Conservation (phyloP, 176 grass and related monocot species). For the Luzula sylvatica region DNA sequence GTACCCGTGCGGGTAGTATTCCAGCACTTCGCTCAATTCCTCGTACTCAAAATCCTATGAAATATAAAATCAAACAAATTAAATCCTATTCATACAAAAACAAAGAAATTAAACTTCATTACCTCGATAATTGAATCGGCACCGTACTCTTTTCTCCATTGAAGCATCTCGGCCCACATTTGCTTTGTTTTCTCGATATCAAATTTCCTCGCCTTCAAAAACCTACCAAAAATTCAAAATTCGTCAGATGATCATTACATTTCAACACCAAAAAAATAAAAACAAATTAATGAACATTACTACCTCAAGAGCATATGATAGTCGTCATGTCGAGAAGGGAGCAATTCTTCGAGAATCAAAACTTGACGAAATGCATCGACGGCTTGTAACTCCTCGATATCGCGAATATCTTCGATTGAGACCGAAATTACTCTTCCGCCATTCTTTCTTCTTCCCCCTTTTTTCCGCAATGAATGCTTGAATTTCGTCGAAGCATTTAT, state of each 20-base stretch:
- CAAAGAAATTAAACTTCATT: too few species aligned
- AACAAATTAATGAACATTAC: too few species aligned
- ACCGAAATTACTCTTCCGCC: slow-evolving; percentile 60
- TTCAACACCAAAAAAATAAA: too few species aligned
- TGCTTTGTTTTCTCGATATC: slow-evolving; percentile 94
- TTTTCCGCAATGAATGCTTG: slow-evolving; percentile 83
- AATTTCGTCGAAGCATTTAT: slow-evolving; percentile 79
- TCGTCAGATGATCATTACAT: background rate
- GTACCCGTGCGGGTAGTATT: slow-evolving; percentile 97
- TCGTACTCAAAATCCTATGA: slow-evolving; percentile 74
- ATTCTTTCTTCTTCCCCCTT: slow-evolving; percentile 58
- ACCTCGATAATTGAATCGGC: slow-evolving; percentile 85
- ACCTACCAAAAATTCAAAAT: slow-evolving; percentile 48
- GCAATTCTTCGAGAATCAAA: slow-evolving; percentile 60
- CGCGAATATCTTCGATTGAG: slow-evolving; percentile 88
- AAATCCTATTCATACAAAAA: too few species aligned
- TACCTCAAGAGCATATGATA: slow-evolving; percentile 95
- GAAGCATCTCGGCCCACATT: slow-evolving; percentile 97
- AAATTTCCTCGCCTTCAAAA: slow-evolving; percentile 86
- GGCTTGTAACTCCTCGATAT: slow-evolving; percentile 61
- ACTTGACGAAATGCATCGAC: slow-evolving; percentile 75
- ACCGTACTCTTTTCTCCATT: slow-evolving; percentile 88
- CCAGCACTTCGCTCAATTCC: slow-evolving; percentile 69
- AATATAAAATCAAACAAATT: background rate
- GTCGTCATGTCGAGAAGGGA: slow-evolving; percentile 83